These are phyloP conservation scores for Sporodiniella umbellata DNA, from an alignment of 371 early-diverging fungal species.

Conservation along the genomic window DNA sequence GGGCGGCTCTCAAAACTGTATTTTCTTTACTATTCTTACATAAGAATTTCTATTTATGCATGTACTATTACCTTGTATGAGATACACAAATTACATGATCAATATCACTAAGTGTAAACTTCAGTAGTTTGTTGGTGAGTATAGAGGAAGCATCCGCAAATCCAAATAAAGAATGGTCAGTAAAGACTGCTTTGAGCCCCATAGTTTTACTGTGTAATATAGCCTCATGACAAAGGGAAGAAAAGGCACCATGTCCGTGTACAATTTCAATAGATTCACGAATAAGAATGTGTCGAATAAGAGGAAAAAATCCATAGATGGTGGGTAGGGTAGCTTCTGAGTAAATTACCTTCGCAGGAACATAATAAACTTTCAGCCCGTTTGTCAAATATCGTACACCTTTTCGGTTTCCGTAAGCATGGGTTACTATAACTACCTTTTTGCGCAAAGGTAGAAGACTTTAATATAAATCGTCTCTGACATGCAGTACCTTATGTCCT, in stretches of 20 bases:
- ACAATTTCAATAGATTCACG: conserved; percentile 94
- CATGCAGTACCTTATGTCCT: conserved; percentile 83
- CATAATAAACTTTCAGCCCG: conserved; percentile 97
- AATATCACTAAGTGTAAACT: conserved; percentile 92
- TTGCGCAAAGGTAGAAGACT: too few relatives aligned
- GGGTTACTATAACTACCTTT: conserved; percentile 82
- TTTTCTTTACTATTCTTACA: conserved; percentile 84
- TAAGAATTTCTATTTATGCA: background rate
- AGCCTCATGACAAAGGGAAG: conserved; percentile 93
- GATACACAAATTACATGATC: conserved; percentile 99
- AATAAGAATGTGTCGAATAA: conserved; percentile 91
- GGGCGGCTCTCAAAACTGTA: conserved; percentile 90
- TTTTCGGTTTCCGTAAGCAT: conserved; percentile 79
- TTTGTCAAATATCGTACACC: conserved; percentile 92
- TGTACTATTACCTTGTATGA: conserved; percentile 75
- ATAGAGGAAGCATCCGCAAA: conserved; percentile 94
- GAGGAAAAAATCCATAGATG: conserved; percentile 85
- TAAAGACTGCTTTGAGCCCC: conserved; percentile 95
- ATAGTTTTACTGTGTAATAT: conserved; percentile 95
- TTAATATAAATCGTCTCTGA: too few relatives aligned
- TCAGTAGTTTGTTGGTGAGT: conserved; percentile 91
- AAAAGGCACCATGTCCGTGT: conserved; percentile 97
- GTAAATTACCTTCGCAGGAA: conserved; percentile 85
- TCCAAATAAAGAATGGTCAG: conserved; percentile 99
- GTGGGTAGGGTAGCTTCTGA: conserved; percentile 93